Percentiles rank a stretch among this genome's conserved stretches.
These are phyloP conservation scores for Aegilops sharonensis DNA, from an alignment of 176 grass and related monocot species.

Conservation along the genomic window DNA sequence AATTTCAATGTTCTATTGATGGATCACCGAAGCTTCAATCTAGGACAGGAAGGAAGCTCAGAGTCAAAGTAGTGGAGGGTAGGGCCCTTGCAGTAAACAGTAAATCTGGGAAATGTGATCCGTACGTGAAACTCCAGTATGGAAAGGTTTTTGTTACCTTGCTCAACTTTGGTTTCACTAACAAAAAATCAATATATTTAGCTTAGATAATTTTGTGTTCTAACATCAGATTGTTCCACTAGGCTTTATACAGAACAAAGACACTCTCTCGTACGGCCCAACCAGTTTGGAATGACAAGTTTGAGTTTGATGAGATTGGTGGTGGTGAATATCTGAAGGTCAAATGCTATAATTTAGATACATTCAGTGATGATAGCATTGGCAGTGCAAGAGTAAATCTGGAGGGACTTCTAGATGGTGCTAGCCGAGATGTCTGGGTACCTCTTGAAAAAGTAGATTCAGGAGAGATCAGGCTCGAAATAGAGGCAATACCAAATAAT, in stretches of 20 bases:
- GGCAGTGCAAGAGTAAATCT: slow-evolving; percentile 84
- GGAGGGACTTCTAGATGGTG: slow-evolving; percentile 72
- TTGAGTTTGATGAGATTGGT: slow-evolving; percentile 90
- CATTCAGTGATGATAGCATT: slow-evolving; percentile 81
- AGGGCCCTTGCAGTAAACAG: slow-evolving; percentile 59
- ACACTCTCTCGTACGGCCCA: slow-evolving; percentile 47
- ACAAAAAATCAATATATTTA: not conserved
- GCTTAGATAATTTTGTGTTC: slow-evolving; percentile 1
- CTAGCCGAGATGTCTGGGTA: slow-evolving; percentile 70
- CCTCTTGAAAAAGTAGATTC: slow-evolving; percentile 87
- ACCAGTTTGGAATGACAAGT: slow-evolving; percentile 81
- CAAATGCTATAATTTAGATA: slow-evolving; percentile 79
- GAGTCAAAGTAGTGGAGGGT: slow-evolving; percentile 74
- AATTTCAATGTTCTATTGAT: slow-evolving; percentile 33
- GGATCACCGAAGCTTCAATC: slow-evolving; percentile 47
- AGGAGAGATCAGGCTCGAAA: slow-evolving; percentile 78
- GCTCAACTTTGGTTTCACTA: slow-evolving; percentile 14
- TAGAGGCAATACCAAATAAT: slow-evolving; percentile 65
- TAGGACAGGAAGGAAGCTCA: slow-evolving; percentile 77
- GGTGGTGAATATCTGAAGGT: slow-evolving; percentile 89
- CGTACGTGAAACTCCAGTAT: slow-evolving; percentile 88
- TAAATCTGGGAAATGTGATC: slow-evolving; percentile 88
- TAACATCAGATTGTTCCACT: slow-evolving; percentile 18
- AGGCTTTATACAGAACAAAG: slow-evolving; percentile 89
- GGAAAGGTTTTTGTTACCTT: slow-evolving; percentile 69